A percentile compares a stretch with the other conserved stretches of the same genome.
Conservation (phyloP, 768 basidiomycete species). For the Suillus occidentalis region DNA sequence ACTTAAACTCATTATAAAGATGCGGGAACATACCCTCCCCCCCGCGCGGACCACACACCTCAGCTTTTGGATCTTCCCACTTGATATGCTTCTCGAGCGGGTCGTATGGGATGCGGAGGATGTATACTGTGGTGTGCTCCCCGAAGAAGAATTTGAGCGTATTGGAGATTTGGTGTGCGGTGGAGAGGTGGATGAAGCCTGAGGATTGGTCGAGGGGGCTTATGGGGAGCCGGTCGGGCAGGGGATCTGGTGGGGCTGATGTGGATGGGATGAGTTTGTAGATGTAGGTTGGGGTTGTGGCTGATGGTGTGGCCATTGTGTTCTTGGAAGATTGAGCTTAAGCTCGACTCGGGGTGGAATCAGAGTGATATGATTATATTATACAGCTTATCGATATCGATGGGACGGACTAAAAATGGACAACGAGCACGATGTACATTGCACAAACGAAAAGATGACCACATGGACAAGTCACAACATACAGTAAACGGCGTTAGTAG, state of each 20-base stretch:
- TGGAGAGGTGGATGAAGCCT: slow-evolving; percentile 59
- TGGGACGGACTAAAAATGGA: not conserved
- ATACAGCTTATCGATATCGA: not conserved
- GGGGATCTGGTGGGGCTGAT: slow-evolving; percentile 36
- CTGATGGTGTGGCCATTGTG: slow-evolving; percentile 10
- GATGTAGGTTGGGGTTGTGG: slow-evolving; percentile 45
- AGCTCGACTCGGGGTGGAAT: not conserved
- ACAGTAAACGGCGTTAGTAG: not conserved
- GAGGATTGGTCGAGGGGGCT: slow-evolving; percentile 46
- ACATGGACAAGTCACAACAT: not conserved
- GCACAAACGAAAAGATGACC: not conserved
- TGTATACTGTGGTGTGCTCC: slow-evolving; percentile 37
- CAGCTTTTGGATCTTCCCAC: slow-evolving; percentile 50
- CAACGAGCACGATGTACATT: not conserved
- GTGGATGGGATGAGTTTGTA: slow-evolving; percentile 59
- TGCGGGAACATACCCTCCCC: slow-evolving; percentile 54
- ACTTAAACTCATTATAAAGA: slow-evolving; percentile 44
- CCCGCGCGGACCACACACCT: slow-evolving; percentile 41
- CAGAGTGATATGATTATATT: not conserved
- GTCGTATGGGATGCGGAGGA: slow-evolving; percentile 45
- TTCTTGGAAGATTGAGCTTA: not conserved
- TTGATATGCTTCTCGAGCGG: slow-evolving; percentile 39
- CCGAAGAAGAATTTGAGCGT: slow-evolving; percentile 50
- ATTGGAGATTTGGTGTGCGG: slow-evolving; percentile 45
- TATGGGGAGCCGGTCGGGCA: slow-evolving; percentile 50